Evolutionary conservation across 139 green algal species (phyloP), one percentile per base, ranked within the genome.

Genomic region (Diplosphaera chodatii): DNA sequence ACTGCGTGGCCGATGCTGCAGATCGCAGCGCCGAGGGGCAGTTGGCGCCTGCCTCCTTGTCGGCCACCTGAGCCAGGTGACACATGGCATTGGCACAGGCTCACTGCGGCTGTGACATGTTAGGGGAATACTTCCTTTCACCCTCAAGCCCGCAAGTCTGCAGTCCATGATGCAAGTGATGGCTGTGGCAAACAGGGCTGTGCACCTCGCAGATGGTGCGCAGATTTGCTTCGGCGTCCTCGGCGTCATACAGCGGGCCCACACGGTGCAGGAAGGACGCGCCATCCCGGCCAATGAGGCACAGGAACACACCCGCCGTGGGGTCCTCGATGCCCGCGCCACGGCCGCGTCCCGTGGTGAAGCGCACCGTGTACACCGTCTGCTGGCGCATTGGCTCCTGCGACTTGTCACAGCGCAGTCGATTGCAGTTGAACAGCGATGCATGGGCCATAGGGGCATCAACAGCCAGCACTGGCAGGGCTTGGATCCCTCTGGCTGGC

Each of bases 201-300:
- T 72, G 63, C 48, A 85, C 80, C 48, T 66, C 33, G 73, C 87
- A 91, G 30, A 90, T 86, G 13, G 77, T 28, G 20, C 65, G 25
- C 16, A 81, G 73, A 10, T 87, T 67, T 27, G 67, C 34, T 20
- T 67, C 48, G 0, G 74, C 69, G 22, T 76, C 69, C 2, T 70
- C 28, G 0, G 82, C 76, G 62, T 92, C 84, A 41, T 84, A 77
- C 1, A 89, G n/a, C 0, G 81, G 77, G 4, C 33, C 23, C 4
- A 94, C 31, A 21, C 81, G 75, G 25, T 84, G 81, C 70, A 94
- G 62, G 4, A 88, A 68, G 22, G 74, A 73, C 0, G 21, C 27
- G 22, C 89, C 87, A 48, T 84, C 70, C 1, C 59, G 40, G 6
- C 75, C 78, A 0, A 94, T 67, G 1, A 94, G 73, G 71, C 84